phyloP scores from a whole-genome alignment of 129 eudicot species.

The Pittosporum tobira region DNA sequence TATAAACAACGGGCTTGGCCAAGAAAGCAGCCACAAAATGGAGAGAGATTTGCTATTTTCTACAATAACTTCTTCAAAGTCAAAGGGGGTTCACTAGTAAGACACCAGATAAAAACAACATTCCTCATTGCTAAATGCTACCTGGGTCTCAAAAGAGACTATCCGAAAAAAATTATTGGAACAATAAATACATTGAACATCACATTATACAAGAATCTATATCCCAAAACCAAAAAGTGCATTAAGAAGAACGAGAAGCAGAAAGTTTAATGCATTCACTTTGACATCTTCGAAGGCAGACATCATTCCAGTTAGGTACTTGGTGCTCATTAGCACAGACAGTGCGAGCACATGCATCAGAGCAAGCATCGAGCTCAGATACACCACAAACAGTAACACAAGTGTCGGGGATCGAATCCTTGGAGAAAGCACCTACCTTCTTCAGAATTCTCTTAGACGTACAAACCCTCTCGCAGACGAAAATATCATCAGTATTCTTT shows the following conservation, averaged over 20 bases:
- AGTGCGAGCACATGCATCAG: conserved; percentile 58
- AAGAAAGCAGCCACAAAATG: no score
- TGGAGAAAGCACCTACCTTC: conserved; percentile 47
- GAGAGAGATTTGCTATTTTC: no score
- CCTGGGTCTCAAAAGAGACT: neutral
- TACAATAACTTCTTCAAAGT: neutral
- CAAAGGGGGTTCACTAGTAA: neutral
- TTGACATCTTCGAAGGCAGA: conserved; percentile 46
- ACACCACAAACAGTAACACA: conserved; percentile 61
- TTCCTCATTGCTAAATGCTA: neutral
- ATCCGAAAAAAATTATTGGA: neutral
- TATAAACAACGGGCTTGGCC: no score
- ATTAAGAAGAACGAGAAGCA: conserved; percentile 6
- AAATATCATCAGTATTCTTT: conserved; percentile 51
- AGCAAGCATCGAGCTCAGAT: conserved; percentile 54
- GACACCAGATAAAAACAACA: neutral
- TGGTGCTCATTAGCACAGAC: conserved; percentile 58
- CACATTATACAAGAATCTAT: neutral
- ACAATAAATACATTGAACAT: neutral
- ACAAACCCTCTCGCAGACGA: conserved; percentile 56
- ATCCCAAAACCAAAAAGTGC: neutral
- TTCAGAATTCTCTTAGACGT: conserved; percentile 53
- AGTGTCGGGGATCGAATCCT: conserved; percentile 47
- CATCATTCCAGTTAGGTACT: conserved; percentile 55
- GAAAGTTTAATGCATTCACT: conserved; percentile 48